Percentiles rank a stretch among this genome's conserved stretches.
These are phyloP conservation scores for Lentinula sp. DNA, from an alignment of 768 basidiomycete genomes.

Conservation along the genomic window DNA sequence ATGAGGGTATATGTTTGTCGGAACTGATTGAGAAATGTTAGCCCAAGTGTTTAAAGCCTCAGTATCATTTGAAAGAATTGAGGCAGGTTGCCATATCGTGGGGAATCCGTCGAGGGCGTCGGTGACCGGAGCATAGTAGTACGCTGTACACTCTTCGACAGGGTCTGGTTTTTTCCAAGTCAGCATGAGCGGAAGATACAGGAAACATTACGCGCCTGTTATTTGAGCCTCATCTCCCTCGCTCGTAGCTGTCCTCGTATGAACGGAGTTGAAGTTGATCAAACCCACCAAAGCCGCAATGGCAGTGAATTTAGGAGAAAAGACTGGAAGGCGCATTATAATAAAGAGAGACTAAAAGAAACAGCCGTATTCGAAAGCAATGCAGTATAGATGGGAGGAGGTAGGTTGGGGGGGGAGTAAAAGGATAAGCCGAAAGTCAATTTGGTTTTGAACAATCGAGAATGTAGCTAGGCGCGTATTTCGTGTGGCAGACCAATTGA, in stretches of 20 bases:
- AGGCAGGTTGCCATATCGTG: slow-evolving; percentile 36
- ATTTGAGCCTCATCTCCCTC: slow-evolving; percentile 3
- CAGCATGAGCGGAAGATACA: background rate
- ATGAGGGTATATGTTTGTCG: slow-evolving; percentile 41
- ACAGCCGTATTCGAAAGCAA: background rate
- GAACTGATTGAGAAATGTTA: slow-evolving; percentile 35
- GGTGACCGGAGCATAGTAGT: slow-evolving; percentile 31
- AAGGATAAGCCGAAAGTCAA: background rate
- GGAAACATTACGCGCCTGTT: background rate
- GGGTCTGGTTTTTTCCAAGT: slow-evolving; percentile 18
- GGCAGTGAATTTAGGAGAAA: background rate
- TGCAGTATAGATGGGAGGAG: background rate
- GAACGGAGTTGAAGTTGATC: background rate
- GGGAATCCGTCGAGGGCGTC: slow-evolving; percentile 33
- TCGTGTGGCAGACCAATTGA: background rate
- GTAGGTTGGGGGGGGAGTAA: background rate
- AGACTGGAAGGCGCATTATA: background rate
- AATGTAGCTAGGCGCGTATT: background rate
- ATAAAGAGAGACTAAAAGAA: background rate
- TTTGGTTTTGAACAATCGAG: background rate
- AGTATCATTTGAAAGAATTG: slow-evolving; percentile 35
- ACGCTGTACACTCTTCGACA: slow-evolving; percentile 34
- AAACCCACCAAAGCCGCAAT: background rate
- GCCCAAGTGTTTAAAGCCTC: slow-evolving; percentile 37
- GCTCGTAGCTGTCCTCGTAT: background rate